These are phyloP conservation scores for Elymus sibiricus DNA, from an alignment of 176 grass and related monocot species.

Conservation along the genomic window DNA sequence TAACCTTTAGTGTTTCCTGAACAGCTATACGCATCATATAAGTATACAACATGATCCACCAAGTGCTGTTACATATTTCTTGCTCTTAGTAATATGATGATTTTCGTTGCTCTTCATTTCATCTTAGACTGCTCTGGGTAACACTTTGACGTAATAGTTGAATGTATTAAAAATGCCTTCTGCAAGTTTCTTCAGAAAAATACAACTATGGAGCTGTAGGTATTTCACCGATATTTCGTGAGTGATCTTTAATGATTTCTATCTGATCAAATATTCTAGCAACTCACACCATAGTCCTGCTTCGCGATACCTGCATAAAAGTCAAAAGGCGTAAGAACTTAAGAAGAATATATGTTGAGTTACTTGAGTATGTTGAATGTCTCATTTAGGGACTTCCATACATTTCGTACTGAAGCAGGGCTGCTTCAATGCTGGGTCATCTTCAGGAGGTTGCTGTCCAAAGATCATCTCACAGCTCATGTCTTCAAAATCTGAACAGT, in stretches of 20 bases:
- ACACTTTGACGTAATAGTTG: conserved; percentile 17
- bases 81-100: not conserved
- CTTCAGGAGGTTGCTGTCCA: conserved; percentile 75
- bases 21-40: not conserved
- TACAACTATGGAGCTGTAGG: conserved; percentile 24
- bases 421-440: conserved; percentile 92
- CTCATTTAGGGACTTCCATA: conserved; percentile 33
- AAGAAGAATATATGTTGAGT: not conserved
- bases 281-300: conserved; percentile 65
- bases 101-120: conserved; percentile 7
- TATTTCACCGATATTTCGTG: conserved; percentile 2
- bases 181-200: not conserved
- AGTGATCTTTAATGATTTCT: conserved; percentile 9
- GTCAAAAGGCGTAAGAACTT: conserved; percentile 13
- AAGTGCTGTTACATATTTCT: not conserved
- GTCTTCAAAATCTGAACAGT: conserved; percentile 90
- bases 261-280: conserved; percentile 49
- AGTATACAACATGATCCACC: conserved; percentile 1
- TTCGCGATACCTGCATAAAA: conserved; percentile 70
- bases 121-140: not conserved
- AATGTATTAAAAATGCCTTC: conserved; percentile 25
- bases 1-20: not conserved
- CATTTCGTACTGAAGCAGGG: conserved; percentile 75
- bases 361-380: not conserved
- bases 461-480: conserved; percentile 99